Evolutionary conservation across 345 rosid genomes (phyloP), one percentile per base, ranked within the genome.

Genomic region (Murraya paniculata): DNA sequence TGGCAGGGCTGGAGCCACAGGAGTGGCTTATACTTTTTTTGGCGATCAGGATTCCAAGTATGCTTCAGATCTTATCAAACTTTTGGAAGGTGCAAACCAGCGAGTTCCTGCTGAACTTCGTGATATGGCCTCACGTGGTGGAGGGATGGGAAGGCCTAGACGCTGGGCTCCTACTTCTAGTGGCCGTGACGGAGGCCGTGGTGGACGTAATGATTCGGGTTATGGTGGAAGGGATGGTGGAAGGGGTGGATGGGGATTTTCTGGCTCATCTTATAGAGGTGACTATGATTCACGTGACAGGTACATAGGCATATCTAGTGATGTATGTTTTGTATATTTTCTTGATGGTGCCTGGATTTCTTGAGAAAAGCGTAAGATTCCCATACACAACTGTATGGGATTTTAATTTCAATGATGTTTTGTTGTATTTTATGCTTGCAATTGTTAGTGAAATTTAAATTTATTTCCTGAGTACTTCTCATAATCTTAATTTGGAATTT

Each of bases 1-100:
- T 19, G 99, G 97, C 38, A 90, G 99, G 82, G 98, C 99, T 31
- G 99, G 99, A 79, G 99, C 98, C n/a, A 92, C 95, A 36, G 99
- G 99, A 72, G 21, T 87, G 62, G 94, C 99, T 14, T 85, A 87
- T 83, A 94, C 98, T 16, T 96, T 96, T 76, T 90, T 94, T 66
- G 90, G 94, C 27, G 98, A 92, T 39, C 99, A 92, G 84, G 99
- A 94, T 88, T 87, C 97, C 1, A 94, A 92, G 86, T 82, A 96
- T 78, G 98, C 98, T 56, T 82, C 89, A 21, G 99, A 92, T 72
- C 94, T 96, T 61, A 86, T 96, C 66, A 96, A 96, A 84, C 83
- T 96, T 69, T 81, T 96, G 74, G 98, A 94, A 85, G 99, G 98
- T 79, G 97, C 99, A 76, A 90, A 86, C 84, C 99, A 96, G 83